phyloP scores from a whole-genome alignment of 345 rosid genomes.

The Draba incana region DNA sequence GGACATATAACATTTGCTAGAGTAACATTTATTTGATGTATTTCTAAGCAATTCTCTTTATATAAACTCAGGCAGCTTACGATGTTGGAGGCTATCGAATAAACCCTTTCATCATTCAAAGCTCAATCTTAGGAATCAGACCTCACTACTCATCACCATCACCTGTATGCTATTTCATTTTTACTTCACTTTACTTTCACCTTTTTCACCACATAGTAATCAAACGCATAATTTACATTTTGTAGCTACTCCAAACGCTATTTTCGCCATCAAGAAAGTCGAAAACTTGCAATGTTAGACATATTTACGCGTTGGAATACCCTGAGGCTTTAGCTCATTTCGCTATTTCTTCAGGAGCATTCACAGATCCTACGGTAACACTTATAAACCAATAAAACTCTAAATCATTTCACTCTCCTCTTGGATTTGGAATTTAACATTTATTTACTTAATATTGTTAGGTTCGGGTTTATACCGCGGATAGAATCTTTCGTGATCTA shows the following conservation, averaged over 20 bases:
- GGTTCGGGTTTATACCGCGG: slow-evolving; percentile 71
- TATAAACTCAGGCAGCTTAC: slow-evolving; percentile 66
- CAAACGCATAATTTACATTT: not conserved
- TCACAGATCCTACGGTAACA: slow-evolving; percentile 74
- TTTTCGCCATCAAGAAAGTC: slow-evolving; percentile 78
- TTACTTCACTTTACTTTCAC: not conserved
- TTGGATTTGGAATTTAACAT: not conserved
- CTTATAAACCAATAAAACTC: not conserved
- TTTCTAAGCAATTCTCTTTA: not conserved
- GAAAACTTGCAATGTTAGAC: slow-evolving; percentile 52
- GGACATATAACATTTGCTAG: not conserved
- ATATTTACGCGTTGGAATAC: slow-evolving; percentile 74
- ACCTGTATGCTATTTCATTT: slow-evolving; percentile 50
- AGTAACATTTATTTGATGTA: not conserved
- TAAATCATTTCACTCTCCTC: not conserved
- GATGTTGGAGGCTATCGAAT: slow-evolving; percentile 72
- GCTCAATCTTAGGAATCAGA: slow-evolving; percentile 71
- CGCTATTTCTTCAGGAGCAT: slow-evolving; percentile 73
- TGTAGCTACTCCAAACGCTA: slow-evolving; percentile 77
- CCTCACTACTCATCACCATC: slow-evolving; percentile 56
- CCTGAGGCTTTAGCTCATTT: slow-evolving; percentile 87
- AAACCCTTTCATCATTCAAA: slow-evolving; percentile 65
- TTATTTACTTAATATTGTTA: slow-evolving; percentile 18
- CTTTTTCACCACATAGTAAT: not conserved
- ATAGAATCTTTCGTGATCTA: slow-evolving; percentile 64